Conservation (phyloP, 805 yeast genomes). For the Barnettozyma populi region DNA sequence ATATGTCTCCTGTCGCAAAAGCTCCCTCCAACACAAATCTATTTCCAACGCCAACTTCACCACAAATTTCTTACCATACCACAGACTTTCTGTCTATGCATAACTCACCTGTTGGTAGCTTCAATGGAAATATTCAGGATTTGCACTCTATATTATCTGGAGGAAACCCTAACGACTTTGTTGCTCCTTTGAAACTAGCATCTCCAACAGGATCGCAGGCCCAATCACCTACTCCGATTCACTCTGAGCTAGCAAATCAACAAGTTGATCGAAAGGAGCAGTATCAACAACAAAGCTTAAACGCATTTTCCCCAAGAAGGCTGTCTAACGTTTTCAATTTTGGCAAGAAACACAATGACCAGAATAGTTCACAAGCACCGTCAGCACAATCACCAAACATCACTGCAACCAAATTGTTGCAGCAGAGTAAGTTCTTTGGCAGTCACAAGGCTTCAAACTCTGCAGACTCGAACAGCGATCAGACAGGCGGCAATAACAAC, state of each 20-base stretch:
- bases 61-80: conserved; percentile 8
- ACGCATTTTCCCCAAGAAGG: conserved; percentile 27
- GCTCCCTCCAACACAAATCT: not conserved
- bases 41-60: conserved; percentile 6
- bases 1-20: conserved; percentile 8
- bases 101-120: conserved; percentile 16
- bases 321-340: conserved; percentile 27
- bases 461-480: not conserved
- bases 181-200: conserved; percentile 1
- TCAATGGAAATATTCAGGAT: conserved; percentile 15
- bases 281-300: conserved; percentile 3
- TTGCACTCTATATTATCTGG: conserved; percentile 20
- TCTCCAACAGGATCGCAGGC: conserved; percentile 16
- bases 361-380: not conserved
- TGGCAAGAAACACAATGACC: conserved; percentile 15
- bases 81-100: conserved; percentile 20
- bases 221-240: conserved; percentile 2
- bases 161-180: conserved; percentile 13
- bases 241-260: not conserved
- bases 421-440: conserved; percentile 23
- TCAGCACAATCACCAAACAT: not conserved
- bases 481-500: no score
- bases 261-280: not conserved
- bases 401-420: conserved; percentile 7
- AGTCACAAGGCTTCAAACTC: conserved; percentile 10